Base-by-base conservation (phyloP, 768 basidiomycete species). In the Russula sp. region DNA sequence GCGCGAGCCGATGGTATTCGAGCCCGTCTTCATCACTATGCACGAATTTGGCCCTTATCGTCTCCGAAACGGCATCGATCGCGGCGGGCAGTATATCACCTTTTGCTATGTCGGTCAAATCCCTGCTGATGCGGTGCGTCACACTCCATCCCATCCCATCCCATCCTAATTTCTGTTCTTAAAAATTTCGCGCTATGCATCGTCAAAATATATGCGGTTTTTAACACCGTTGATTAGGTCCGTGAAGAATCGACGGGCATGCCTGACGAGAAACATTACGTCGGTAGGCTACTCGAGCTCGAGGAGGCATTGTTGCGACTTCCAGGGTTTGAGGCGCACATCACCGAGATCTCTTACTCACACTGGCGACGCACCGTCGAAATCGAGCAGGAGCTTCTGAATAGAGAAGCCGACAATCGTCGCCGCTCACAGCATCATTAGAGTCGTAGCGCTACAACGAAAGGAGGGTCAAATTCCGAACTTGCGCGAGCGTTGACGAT, bases 21-120 rank as follows among this genome's bases (percentile, higher is more conserved):
- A 85, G 69, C 79, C 84, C 0, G 73, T 84, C 44, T 82, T 73
- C 63, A 69, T 83, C 32, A 75, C 75, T 1, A 71, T 76, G 4
- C 53, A 52, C 1, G 67, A 71, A 0, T 82, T 76, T 73, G 56
- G 63, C 2, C 72, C 74, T 14, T 51, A 59, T 30, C 48, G 42
- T 46, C 61, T 50, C 22, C 55, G 68, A 2, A 34, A n/a, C 4
- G 22, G 30, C 1, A 40, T 65, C n/a, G 78, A 53, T 16, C 20
- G 3, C 9, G 51, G 79, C 14, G 80, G 81, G 1, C 80, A 84
- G 67, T 87, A 87, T 69, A 65, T 85, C 30, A 79, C 77, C 10
- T 79, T 78, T 52, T 87, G 81, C 81, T 85, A 79, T 66, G 77
- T 79, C n/a, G 83, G 81, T 6, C 74, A 79, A 69, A 84, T 87